These are phyloP conservation scores for Raffaelea deltoideospora DNA, from an alignment of 2,329 filamentous ascomycete genomes.

Conservation along the genomic window DNA sequence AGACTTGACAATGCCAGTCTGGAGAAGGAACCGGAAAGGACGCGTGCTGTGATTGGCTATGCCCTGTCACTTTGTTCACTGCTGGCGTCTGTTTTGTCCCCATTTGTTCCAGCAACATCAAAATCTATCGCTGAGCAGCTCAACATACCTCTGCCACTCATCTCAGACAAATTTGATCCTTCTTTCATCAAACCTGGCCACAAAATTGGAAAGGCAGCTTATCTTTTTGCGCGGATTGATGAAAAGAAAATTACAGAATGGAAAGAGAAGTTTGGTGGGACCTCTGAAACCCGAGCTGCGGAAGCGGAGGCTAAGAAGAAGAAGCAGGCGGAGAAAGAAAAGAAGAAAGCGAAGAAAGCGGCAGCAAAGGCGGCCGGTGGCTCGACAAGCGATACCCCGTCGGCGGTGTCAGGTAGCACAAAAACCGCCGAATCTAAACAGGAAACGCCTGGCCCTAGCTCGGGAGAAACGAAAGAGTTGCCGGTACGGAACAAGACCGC, in stretches of 20 bases:
- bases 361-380: conserved; percentile 12
- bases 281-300: conserved; percentile 13
- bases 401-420: conserved; percentile 1
- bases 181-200: conserved; percentile 55
- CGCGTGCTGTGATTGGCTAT: conserved; percentile 51
- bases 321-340: conserved; percentile 16
- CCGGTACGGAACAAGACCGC: conserved; percentile 16
- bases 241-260: conserved; percentile 58
- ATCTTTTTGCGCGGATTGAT: conserved; percentile 55
- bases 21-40: conserved; percentile 37
- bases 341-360: conserved; percentile 16
- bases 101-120: conserved; percentile 74
- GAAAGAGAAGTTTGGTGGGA: conserved; percentile 45
- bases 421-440: no score
- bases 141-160: conserved; percentile 33
- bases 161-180: conserved; percentile 51
- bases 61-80: conserved; percentile 74
- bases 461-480: conserved; percentile 12
- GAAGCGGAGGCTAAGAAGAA: conserved; percentile 16
- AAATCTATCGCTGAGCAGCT: conserved; percentile 66
- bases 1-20: conserved; percentile 27
- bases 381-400: conserved; percentile 3
- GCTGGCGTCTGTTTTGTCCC: conserved; percentile 61
- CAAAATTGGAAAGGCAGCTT: conserved; percentile 47
- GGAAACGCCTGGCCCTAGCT: no score